A percentile compares a stretch with the other conserved stretches of the same genome.
phyloP scores from a whole-genome alignment of 2,329 filamentous ascomycete species.

The Lecanosticta acicola region DNA sequence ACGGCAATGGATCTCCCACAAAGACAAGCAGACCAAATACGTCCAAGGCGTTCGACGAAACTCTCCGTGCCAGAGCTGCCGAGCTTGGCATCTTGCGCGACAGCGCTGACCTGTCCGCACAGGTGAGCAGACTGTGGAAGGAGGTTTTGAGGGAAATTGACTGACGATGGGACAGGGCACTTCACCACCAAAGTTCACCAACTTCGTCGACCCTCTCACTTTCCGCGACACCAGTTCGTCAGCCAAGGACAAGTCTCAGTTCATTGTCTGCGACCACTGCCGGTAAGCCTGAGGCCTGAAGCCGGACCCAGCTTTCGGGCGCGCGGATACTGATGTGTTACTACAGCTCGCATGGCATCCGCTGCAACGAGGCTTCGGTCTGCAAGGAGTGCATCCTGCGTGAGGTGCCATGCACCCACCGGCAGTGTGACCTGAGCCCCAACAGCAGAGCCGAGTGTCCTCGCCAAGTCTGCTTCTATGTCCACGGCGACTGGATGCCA shows the following conservation, averaged over 20 bases:
- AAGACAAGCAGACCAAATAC: conserved; percentile 2
- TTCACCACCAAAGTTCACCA: neutral
- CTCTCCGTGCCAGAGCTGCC: conserved; percentile 6
- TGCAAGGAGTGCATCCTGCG: conserved; percentile 18
- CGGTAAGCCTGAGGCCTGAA: conserved; percentile 3
- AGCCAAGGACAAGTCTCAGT: conserved; percentile 8
- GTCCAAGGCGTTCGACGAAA: conserved; percentile 4
- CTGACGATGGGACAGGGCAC: neutral
- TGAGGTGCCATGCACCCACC: conserved; percentile 16
- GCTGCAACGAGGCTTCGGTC: conserved; percentile 20
- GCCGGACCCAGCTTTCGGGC: neutral
- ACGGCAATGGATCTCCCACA: neutral
- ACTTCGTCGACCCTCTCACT: too few species aligned
- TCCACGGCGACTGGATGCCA: conserved; percentile 19
- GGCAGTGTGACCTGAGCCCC: conserved; percentile 13
- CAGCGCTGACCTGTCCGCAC: too few species aligned
- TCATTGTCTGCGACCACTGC: conserved; percentile 20
- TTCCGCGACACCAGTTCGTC: conserved; percentile 2
- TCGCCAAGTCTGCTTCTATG: conserved; percentile 18
- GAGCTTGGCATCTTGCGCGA: conserved; percentile 15
- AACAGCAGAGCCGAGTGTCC: conserved; percentile 12
- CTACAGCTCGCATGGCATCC: conserved; percentile 14
- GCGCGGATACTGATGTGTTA: neutral
- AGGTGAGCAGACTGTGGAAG: too few species aligned
- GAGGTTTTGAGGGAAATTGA: neutral